phyloP scores from a whole-genome alignment of 2,329 filamentous ascomycete genomes.

The Microascus cirrosus region DNA sequence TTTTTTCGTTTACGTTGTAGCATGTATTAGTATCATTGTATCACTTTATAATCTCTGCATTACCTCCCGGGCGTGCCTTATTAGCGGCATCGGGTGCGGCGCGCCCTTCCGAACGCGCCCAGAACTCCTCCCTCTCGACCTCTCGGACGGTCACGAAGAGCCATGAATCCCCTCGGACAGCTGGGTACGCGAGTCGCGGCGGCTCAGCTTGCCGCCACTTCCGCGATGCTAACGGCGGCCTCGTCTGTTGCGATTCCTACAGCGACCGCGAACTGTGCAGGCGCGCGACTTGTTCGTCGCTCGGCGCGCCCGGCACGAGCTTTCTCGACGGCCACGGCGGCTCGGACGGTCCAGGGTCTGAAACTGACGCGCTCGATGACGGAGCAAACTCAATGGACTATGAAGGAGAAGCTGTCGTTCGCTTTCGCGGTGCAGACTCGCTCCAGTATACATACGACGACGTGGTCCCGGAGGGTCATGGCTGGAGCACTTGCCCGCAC shows the following conservation, averaged over 20 bases:
- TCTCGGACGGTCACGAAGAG: not conserved
- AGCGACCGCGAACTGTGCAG: not conserved
- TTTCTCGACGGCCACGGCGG: not conserved
- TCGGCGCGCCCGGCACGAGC: not conserved
- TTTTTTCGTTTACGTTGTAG: not conserved
- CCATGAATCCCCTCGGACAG: conserved; percentile 1
- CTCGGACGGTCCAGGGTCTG: not conserved
- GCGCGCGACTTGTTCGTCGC: not conserved
- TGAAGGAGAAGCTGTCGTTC: not conserved
- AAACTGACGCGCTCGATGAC: not conserved
- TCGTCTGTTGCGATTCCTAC: not conserved
- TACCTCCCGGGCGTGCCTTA: not conserved
- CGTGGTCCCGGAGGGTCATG: not conserved
- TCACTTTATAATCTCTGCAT: not conserved
- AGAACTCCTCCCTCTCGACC: not conserved
- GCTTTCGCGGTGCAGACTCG: not conserved
- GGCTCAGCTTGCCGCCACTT: not conserved
- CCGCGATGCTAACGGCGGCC: not conserved
- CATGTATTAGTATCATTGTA: not conserved
- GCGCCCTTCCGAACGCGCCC: not conserved
- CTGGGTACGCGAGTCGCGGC: not conserved
- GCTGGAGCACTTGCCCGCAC: not conserved
- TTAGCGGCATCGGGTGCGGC: not conserved
- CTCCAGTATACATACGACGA: not conserved
- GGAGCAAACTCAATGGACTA: not conserved